Percentiles rank a stretch among this genome's conserved stretches.
phyloP scores from a whole-genome alignment of 176 grass and related monocot genomes.

The Musa troglodytarum region DNA sequence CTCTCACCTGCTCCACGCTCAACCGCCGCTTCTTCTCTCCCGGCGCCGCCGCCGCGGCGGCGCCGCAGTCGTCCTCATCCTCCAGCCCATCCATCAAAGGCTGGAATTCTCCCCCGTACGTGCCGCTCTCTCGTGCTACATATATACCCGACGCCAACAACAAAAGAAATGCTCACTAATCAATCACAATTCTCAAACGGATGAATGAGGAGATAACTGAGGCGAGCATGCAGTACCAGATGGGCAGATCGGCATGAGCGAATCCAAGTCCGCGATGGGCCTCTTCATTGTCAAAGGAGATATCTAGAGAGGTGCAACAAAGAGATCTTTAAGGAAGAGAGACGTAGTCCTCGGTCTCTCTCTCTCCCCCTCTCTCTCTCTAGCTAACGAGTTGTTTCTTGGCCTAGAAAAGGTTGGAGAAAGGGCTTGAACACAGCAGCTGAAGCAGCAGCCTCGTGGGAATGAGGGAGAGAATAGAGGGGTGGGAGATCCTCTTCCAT shows the following conservation, averaged over 20 bases:
- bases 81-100: constrained; percentile 23
- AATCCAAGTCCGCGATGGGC: neutral
- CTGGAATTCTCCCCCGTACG: constrained; percentile 12
- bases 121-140: constrained; percentile 24
- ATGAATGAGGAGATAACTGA: neutral
- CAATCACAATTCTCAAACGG: neutral
- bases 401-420: neutral
- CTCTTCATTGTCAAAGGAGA: neutral
- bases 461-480: neutral
- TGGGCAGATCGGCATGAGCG: neutral
- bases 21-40: constrained; percentile 88
- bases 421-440: neutral
- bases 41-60: neutral
- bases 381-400: neutral
- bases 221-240: neutral
- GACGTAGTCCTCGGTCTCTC: neutral
- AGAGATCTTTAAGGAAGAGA: neutral
- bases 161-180: neutral
- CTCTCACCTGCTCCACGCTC: constrained; percentile 65
- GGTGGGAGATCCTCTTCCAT: neutral
- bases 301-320: neutral
- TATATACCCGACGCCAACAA: neutral
- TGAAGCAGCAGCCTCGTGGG: neutral
- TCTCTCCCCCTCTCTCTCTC: neutral
- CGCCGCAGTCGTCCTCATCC: constrained; percentile 15